A percentile compares a stretch with the other conserved stretches of the same genome.
These are phyloP conservation scores for Zymoseptoria passerinii DNA, from an alignment of 2,329 filamentous ascomycete species.

Conservation along the genomic window DNA sequence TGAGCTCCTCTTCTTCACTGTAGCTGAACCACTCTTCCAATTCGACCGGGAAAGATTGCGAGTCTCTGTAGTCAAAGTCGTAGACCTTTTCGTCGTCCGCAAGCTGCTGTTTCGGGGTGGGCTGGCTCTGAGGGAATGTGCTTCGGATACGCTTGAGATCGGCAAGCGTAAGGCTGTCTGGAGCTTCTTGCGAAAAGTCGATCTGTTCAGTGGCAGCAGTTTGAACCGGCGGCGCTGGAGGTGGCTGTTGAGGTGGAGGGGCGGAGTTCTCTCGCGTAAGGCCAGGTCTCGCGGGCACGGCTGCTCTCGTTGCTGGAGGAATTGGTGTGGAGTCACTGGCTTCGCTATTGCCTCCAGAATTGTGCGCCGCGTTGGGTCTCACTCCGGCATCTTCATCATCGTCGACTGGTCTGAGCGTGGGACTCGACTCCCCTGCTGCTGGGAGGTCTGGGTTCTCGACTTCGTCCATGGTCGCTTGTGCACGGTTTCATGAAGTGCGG, in stretches of 20 bases:
- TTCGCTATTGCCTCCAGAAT: conserved; percentile 10
- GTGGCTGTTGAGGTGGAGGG: conserved; percentile 36
- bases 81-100: conserved; percentile 45
- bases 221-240: conserved; percentile 33
- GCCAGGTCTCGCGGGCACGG: conserved; percentile 28
- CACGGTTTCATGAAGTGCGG: neutral
- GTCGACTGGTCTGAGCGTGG: conserved; percentile 22
- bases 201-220: conserved; percentile 22
- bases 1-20: conserved; percentile 73
- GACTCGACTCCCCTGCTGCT: conserved; percentile 27
- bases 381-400: conserved; percentile 14
- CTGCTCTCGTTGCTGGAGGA: conserved; percentile 16
- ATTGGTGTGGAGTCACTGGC: conserved; percentile 10
- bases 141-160: conserved; percentile 39
- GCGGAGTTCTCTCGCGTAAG: conserved; percentile 35
- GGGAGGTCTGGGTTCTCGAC: conserved; percentile 31
- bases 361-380: conserved; percentile 3
- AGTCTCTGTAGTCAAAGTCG: conserved; percentile 59
- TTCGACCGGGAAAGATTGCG: conserved; percentile 65
- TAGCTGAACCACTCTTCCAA: conserved; percentile 98
- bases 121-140: conserved; percentile 36
- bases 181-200: conserved; percentile 28
- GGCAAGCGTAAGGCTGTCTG: conserved; percentile 40
- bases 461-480: conserved; percentile 27
- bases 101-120: conserved; percentile 21